Base-by-base conservation (phyloP, 2,329 filamentous ascomycete species). In the Thelonectria blattea region DNA sequence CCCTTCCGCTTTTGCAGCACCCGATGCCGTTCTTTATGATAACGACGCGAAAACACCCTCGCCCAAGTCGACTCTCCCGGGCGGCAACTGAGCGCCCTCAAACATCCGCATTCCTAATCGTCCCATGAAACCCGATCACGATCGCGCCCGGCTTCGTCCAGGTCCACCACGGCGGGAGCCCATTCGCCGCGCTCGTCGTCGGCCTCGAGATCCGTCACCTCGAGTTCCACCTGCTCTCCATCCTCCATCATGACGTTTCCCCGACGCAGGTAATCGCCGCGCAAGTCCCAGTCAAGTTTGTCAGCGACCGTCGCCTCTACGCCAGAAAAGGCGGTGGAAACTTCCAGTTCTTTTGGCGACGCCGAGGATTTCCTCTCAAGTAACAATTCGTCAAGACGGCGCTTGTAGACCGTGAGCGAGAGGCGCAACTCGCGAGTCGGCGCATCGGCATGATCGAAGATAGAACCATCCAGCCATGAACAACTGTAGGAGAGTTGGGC, bases 171-270 rank as follows among this genome's bases (percentile, higher is more conserved):
- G 17, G 83, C 78, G 1, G 84, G 82, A 14, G 80, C 79, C 65
- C 81, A 84, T 60, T 85, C 83, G 15, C 83, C 83, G 61, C 76
- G 76, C 71, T 83, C 80, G 56, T 85, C 84, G 62, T 85, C 84
- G 1, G 78, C 81, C 61, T 84, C 80, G 41, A 85, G 76, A 47
- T 85, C 83, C 2, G 76, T 74, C 53, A 83, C 71, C 67, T 82
- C 80, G 2, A 79, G 70, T 53, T 81, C 77, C 0, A 84, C 76
- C 62, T 81, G 68, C 71, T 85, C 79, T 24, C 83, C 81, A 65
- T 85, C 83, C 61, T 85, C 83, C 50, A 84, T 75, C 74, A 80
- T 83, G 24, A 82, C 71, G 54, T 75, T 79, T 2, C 83, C 83
- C 18, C 75, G 75, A 4, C 81, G 76, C 6, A 84, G 68, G 63